These are phyloP conservation scores for Porcisia hertigi DNA, from an alignment of 208 protist genomes.

Conservation along the genomic window DNA sequence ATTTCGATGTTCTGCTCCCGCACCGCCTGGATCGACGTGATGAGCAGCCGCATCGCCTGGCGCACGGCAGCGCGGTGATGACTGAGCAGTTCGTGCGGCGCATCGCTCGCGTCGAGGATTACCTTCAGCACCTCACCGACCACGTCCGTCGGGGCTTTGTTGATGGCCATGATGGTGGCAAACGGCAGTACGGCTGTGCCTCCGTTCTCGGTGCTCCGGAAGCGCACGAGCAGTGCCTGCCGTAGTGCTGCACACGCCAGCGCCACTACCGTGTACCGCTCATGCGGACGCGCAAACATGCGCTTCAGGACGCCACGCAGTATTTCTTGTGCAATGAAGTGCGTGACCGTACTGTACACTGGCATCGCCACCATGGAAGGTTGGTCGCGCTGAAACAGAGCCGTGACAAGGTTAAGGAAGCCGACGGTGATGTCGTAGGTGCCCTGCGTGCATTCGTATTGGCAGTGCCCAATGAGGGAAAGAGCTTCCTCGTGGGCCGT, in stretches of 20 bases:
- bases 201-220: conserved; percentile 27
- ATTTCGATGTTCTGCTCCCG: conserved; percentile 54
- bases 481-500: conserved; percentile 37
- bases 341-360: conserved; percentile 60
- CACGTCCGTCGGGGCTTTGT: conserved; percentile 76
- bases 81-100: conserved; percentile 53
- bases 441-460: conserved; percentile 67
- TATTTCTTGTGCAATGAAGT: conserved; percentile 82
- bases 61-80: conserved; percentile 71
- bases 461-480: conserved; percentile 77
- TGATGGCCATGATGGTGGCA: conserved; percentile 66
- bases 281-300: conserved; percentile 43
- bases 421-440: conserved; percentile 80
- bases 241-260: conserved; percentile 67
- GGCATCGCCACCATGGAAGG: conserved; percentile 41
- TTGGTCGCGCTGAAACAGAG: conserved; percentile 63
- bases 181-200: conserved; percentile 49
- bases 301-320: conserved; percentile 68
- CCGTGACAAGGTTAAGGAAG: conserved; percentile 75
- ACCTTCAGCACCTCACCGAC: conserved; percentile 66
- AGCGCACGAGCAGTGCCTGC: conserved; percentile 60
- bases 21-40: conserved; percentile 54
- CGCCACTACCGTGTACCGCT: conserved; percentile 76
- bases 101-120: conserved; percentile 42
- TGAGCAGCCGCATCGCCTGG: conserved; percentile 71